Base-by-base conservation (phyloP, 2,329 filamentous ascomycete species). In the Exophiala mesophila region DNA sequence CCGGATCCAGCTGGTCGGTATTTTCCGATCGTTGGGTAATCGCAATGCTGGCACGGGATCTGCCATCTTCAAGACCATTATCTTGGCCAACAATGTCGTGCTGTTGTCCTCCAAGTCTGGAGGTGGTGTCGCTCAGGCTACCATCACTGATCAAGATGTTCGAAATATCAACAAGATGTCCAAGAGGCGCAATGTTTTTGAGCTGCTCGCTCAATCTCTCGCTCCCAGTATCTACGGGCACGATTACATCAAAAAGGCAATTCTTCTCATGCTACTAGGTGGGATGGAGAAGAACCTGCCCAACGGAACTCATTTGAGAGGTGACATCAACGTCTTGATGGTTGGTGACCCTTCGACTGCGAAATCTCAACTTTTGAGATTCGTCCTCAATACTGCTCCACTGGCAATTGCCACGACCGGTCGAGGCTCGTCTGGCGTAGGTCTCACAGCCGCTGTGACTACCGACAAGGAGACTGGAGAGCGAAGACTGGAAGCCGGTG, bases 281-380 rank as follows among this genome's bases (percentile, higher is more conserved):
- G 92, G 92, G 45, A 88, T 94, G 76, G 92, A 98, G 72, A 98
- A 98, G 74, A 98, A 98, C 59, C 68, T 98, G 43, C 92, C 97
- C 51, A 98, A 98, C 57, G 92, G 92, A 45, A 97, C 92, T 1
- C 92, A 98, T 77, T 69, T 98, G 62, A 84, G 92, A 76, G 92
- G 92, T 70, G 92, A 98, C 60, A 97, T 98, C 69, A 98, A 98
- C 63, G 95, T 98, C 54, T 75, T 98, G 37, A 97, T 98, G 92
- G 90, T 98, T 31, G 92, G 92, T 68, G 92, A 98, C 64, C 92
- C 92, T 3, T 98, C 92, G 1, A 98, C 92, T 0, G 92, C 92
- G 47, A 98, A 98, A 64, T 98, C 92, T n/a, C 92, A 98, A 62
- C 77, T 98, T 41, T 76, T 98, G 30, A 86, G 92, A 18, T 98